Percentiles rank a stretch among this genome's conserved stretches.
phyloP scores from a whole-genome alignment of 192 early-diverging fungal species.

The Coemansia sp. region DNA sequence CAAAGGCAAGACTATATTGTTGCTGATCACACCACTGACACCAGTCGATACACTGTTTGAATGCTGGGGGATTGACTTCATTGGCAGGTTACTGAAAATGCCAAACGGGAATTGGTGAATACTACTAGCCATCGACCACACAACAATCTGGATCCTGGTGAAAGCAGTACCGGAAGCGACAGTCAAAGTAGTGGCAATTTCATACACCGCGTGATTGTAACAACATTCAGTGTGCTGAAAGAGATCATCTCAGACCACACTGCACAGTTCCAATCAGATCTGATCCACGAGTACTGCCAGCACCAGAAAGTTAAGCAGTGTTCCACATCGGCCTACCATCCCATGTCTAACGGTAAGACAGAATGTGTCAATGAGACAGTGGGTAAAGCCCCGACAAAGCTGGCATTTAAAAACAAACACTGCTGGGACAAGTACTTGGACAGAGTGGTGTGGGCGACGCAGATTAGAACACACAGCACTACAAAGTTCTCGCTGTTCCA shows the following conservation, averaged over 20 bases:
- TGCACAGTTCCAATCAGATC: not conserved
- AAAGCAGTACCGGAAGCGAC: conserved; percentile 10
- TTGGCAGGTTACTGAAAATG: conserved; percentile 11
- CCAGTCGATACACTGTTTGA: conserved; percentile 3
- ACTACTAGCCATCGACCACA: conserved; percentile 13
- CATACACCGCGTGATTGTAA: conserved; percentile 5
- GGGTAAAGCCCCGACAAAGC: not conserved
- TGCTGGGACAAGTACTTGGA: conserved; percentile 12
- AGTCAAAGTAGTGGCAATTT: conserved; percentile 11
- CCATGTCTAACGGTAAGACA: conserved; percentile 9
- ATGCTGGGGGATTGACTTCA: conserved; percentile 17
- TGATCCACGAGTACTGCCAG: not conserved
- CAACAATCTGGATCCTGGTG: conserved; percentile 11
- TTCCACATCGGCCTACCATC: conserved; percentile 16
- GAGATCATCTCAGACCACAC: conserved; percentile 13
- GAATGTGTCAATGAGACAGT: conserved; percentile 11
- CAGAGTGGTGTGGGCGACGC: too few relatives aligned
- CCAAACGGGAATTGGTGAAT: conserved; percentile 8
- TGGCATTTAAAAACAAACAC: not conserved
- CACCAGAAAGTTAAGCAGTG: not conserved
- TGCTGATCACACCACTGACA: not conserved
- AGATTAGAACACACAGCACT: too few relatives aligned
- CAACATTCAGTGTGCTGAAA: conserved; percentile 1
- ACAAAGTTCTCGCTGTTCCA: too few relatives aligned
- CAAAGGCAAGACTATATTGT: not conserved